A percentile compares a stretch with the other conserved stretches of the same genome.
Conservation (phyloP, 1,284 basidiomycete genomes). For the Melampsora americana region DNA sequence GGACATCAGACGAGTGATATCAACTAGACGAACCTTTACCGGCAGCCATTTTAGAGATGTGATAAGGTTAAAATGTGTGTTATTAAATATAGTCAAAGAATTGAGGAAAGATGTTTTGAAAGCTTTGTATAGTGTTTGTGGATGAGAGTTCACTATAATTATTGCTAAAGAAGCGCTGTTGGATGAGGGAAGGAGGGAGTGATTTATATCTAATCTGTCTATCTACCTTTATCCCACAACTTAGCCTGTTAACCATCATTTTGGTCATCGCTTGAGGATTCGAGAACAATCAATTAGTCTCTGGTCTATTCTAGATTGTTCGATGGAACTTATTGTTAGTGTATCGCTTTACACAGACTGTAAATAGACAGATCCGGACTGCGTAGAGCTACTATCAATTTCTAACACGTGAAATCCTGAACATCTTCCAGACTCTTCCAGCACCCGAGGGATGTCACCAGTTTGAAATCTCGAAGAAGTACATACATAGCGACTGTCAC, state of each 20-base stretch:
- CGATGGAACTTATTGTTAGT: slow-evolving; percentile 1
- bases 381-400: too few species aligned
- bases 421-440: too few species aligned
- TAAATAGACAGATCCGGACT: too few species aligned
- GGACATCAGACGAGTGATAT: background rate
- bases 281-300: too few species aligned
- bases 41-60: slow-evolving; percentile 1
- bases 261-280: too few species aligned
- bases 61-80: background rate
- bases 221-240: background rate
- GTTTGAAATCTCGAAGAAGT: too few species aligned
- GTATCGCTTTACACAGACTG: too few species aligned
- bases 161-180: background rate
- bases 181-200: background rate
- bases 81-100: background rate
- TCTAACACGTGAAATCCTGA: too few species aligned
- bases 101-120: background rate
- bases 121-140: too few species aligned
- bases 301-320: slow-evolving; percentile 1
- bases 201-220: background rate
- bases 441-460: too few species aligned
- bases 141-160: too few species aligned
- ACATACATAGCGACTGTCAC: too few species aligned
- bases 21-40: slow-evolving; percentile 6
- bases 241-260: background rate